These are phyloP conservation scores for Malus sylvestris DNA, from an alignment of 306 rosid species.

Conservation along the genomic window DNA sequence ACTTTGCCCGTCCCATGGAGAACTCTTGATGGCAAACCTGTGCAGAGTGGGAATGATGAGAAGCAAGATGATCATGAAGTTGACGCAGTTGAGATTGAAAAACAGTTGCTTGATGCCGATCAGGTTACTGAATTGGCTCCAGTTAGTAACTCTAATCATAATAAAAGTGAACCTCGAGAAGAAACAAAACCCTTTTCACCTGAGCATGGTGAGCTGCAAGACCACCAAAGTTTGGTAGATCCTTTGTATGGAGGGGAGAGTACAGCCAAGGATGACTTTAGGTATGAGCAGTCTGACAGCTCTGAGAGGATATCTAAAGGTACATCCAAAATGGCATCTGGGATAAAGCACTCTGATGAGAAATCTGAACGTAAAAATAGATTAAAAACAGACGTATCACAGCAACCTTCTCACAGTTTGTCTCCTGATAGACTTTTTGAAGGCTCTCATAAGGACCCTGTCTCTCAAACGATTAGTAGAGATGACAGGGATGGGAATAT, in stretches of 20 bases:
- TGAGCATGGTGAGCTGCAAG: conserved; percentile 46
- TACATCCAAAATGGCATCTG: conserved; percentile 56
- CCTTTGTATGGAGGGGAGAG: conserved; percentile 61
- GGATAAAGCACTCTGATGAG: conserved; percentile 43
- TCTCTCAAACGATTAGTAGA: conserved; percentile 35
- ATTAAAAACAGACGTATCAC: conserved; percentile 39
- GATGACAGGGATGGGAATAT: conserved; percentile 52
- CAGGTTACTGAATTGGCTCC: conserved; percentile 38
- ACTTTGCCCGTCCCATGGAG: conserved; percentile 34
- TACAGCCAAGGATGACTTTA: conserved; percentile 38
- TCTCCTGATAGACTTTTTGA: conserved; percentile 50
- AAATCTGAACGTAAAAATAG: conserved; percentile 50
- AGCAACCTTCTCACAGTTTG: conserved; percentile 31
- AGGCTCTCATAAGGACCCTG: conserved; percentile 43
- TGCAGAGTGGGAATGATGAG: conserved; percentile 47
- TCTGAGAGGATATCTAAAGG: conserved; percentile 55
- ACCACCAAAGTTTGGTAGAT: conserved; percentile 50
- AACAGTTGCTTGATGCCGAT: conserved; percentile 47
- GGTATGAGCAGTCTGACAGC: conserved; percentile 64
- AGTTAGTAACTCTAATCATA: conserved; percentile 19
- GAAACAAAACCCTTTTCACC: conserved; percentile 41
- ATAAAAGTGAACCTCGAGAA: conserved; percentile 33
- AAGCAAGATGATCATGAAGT: conserved; percentile 59
- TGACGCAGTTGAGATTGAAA: conserved; percentile 69
- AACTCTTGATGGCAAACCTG: conserved; percentile 47